These are phyloP conservation scores for Lactarius tabidus DNA, from an alignment of 768 basidiomycete species.

Conservation along the genomic window DNA sequence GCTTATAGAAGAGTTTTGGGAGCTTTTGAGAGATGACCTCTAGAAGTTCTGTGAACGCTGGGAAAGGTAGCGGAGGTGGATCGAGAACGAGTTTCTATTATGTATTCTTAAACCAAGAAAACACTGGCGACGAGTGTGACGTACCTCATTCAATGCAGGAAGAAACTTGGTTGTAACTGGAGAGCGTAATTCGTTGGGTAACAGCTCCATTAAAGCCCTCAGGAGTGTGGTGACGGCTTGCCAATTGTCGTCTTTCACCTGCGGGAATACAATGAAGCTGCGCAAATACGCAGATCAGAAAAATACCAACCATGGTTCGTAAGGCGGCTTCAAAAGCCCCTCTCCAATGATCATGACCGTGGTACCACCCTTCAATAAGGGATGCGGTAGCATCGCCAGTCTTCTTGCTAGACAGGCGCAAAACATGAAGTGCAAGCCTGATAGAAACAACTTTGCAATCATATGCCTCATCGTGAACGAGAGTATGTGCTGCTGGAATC, in stretches of 20 bases:
- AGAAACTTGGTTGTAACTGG: conserved; percentile 39
- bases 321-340: conserved; percentile 23
- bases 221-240: conserved; percentile 38
- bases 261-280: conserved; percentile 3
- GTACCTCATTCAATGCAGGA: conserved; percentile 49
- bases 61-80: conserved; percentile 48
- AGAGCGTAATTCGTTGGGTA: conserved; percentile 48
- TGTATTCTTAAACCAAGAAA: background rate
- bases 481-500: conserved; percentile 45
- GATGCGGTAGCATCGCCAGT: conserved; percentile 25
- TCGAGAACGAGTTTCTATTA: conserved; percentile 46
- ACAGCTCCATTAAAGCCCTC: conserved; percentile 39
- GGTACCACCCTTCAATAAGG: conserved; percentile 35
- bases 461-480: conserved; percentile 32
- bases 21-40: conserved; percentile 45
- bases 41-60: conserved; percentile 48
- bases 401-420: conserved; percentile 27
- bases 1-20: conserved; percentile 68
- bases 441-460: conserved; percentile 42
- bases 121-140: conserved; percentile 21
- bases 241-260: conserved; percentile 46
- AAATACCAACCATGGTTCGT: conserved; percentile 4
- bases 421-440: conserved; percentile 41
- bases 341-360: conserved; percentile 10
- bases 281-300: background rate